Evolutionary conservation across 2,329 filamentous ascomycete species (phyloP), one percentile per base, ranked within the genome.

Genomic region (Colletotrichum graminicola): DNA sequence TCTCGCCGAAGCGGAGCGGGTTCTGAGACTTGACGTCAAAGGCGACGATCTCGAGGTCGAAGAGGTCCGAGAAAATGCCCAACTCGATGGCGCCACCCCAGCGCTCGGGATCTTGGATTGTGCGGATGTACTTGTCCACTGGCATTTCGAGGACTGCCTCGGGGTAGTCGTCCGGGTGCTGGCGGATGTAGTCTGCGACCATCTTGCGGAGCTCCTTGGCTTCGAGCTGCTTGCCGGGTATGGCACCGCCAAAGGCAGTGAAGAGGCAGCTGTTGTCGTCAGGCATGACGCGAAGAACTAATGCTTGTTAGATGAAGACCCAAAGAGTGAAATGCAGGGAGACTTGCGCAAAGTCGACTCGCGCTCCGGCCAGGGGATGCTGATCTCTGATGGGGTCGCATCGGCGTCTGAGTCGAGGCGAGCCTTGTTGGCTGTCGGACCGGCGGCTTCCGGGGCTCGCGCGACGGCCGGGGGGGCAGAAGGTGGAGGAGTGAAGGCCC

Each of bases 211-310:
- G 85, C 76, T 93, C 76, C 11, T 81, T 78, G 8, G 82, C 82
- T n/a, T 82, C 79, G 60, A 85, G 80, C 23, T 83, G 80, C 34
- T 83, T 88, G 56, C 67, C 67, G 60, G 94, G 89, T n/a, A 97
- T 87, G 3, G 93, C 93, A 65, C 91, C 92, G 21, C 93, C 93
- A 57, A 98, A 91, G 0, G 95, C 95, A 36, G 94, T 93, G 81
- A 98, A 98, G 77, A 98, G 90, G 82, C 95, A 98, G 70, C 91
- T 94, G 81, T 98, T 98, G 81, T 98, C 95, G 78, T 98, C 95
- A 5, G 95, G 94, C 95, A 98, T 98, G 62, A 98, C 93, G 18
- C 95, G 92, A 23, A 98, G 88, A 11, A 97, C 92, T 90, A 54
- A 7, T 23, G 89, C 80, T 1, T 85, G 57, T 82, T 78, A 67